Percentiles rank a stretch among this genome's conserved stretches.
These are phyloP conservation scores for Apodospora peruviana DNA, from an alignment of 495 filamentous ascomycete genomes.

Conservation along the genomic window DNA sequence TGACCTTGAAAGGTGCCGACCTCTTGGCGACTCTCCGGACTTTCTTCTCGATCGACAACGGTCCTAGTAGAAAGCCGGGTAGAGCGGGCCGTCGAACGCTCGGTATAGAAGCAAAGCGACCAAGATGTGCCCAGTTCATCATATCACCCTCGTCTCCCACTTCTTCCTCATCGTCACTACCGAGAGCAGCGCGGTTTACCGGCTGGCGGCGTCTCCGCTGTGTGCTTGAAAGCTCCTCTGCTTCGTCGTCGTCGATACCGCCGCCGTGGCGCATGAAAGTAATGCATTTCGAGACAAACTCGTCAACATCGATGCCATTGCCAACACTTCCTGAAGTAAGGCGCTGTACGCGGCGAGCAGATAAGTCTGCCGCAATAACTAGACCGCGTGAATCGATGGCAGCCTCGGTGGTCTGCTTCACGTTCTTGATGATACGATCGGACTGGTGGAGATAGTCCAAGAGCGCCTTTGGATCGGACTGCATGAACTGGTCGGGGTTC, in stretches of 20 bases:
- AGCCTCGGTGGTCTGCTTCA: constrained; percentile 91
- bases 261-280: constrained; percentile 71
- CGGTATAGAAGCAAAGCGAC: constrained; percentile 66
- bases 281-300: constrained; percentile 89
- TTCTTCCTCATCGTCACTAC: constrained; percentile 34
- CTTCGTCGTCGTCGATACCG: constrained; percentile 35
- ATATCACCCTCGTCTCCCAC: constrained; percentile 68
- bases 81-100: constrained; percentile 68
- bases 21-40: constrained; percentile 62
- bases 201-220: constrained; percentile 37
- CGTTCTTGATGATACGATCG: constrained; percentile 57
- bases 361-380: constrained; percentile 70
- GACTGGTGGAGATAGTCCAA: constrained; percentile 55
- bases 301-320: constrained; percentile 80
- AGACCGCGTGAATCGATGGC: constrained; percentile 82
- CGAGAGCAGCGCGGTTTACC: constrained; percentile 19
- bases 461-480: constrained; percentile 50
- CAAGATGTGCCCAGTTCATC: constrained; percentile 84
- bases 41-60: constrained; percentile 83
- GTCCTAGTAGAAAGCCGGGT: constrained; percentile 81
- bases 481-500: constrained; percentile 61
- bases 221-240: constrained; percentile 38
- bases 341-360: constrained; percentile 65
- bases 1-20: constrained; percentile 54
- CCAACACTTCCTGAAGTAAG: constrained; percentile 62